Percentiles rank a stretch among this genome's conserved stretches.
These are phyloP conservation scores for Colletotrichum coccodes DNA, from an alignment of 2,329 filamentous ascomycete genomes.

Conservation along the genomic window DNA sequence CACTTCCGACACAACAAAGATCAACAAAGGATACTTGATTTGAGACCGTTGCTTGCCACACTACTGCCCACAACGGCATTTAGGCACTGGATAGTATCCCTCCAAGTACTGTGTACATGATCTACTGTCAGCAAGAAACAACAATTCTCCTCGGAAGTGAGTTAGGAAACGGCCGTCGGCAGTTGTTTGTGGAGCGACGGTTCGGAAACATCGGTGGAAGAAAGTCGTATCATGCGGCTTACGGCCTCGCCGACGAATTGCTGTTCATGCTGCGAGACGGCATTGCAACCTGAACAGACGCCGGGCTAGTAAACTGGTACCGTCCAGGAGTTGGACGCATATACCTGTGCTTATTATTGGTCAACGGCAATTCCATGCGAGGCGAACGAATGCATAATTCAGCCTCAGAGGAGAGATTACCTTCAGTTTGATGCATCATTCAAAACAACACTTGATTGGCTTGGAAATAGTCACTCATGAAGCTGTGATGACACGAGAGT, in stretches of 20 bases:
- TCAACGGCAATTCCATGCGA: slow-evolving; percentile 3
- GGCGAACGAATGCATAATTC: not conserved
- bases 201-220: not conserved
- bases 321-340: not conserved
- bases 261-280: not conserved
- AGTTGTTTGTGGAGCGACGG: not conserved
- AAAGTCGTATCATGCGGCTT: not conserved
- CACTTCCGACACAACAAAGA: not conserved
- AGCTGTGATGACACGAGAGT: no score
- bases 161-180: not conserved
- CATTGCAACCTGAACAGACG: not conserved
- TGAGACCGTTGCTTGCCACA: slow-evolving; percentile 14
- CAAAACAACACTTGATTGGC: slow-evolving; percentile 3
- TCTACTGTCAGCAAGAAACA: not conserved
- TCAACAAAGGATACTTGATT: slow-evolving; percentile 17
- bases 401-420: slow-evolving; percentile 7
- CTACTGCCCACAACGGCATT: not conserved
- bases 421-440: not conserved
- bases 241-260: slow-evolving; percentile 6
- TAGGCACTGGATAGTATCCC: not conserved
- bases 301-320: not conserved
- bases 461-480: no score
- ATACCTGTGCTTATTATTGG: not conserved
- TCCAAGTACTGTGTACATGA: slow-evolving; percentile 2
- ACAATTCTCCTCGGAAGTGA: not conserved